These are phyloP conservation scores for Kregervanrija pseudodelftensis DNA, from an alignment of 805 yeast genomes.

Conservation along the genomic window DNA sequence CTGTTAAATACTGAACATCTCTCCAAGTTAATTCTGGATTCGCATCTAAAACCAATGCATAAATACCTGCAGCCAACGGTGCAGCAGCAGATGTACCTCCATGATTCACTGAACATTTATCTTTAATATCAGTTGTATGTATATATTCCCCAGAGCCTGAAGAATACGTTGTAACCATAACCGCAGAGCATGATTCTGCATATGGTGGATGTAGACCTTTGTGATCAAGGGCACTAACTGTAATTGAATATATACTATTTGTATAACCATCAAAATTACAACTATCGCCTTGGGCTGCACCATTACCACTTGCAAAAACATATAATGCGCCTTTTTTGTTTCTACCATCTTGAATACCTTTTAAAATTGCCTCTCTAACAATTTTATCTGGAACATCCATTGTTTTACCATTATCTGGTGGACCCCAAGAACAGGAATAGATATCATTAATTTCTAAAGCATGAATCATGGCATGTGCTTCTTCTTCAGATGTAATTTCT, in stretches of 20 bases:
- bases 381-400: slow-evolving; percentile 78
- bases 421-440: slow-evolving; percentile 98
- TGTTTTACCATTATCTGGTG: slow-evolving; percentile 83
- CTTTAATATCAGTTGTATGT: slow-evolving; percentile 75
- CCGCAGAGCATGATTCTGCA: slow-evolving; percentile 91
- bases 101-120: slow-evolving; percentile 63
- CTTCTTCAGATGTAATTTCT: slow-evolving; percentile 74
- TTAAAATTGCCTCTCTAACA: slow-evolving; percentile 76
- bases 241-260: slow-evolving; percentile 87
- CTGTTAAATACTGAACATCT: slow-evolving; percentile 81
- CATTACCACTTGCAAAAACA: slow-evolving; percentile 96
- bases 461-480: slow-evolving; percentile 81
- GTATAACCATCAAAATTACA: slow-evolving; percentile 98
- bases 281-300: slow-evolving; percentile 74
- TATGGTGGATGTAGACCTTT: slow-evolving; percentile 82
- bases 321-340: slow-evolving; percentile 75
- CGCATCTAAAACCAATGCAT: slow-evolving; percentile 71
- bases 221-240: slow-evolving; percentile 90
- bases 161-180: slow-evolving; percentile 86
- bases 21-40: slow-evolving; percentile 93
- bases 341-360: slow-evolving; percentile 80
- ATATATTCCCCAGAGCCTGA: slow-evolving; percentile 88
- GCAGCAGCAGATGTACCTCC: slow-evolving; percentile 99
- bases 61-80: slow-evolving; percentile 95
- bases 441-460: slow-evolving; percentile 82